Evolutionary conservation across 2,329 filamentous ascomycete genomes (phyloP).

Genomic region (Coniochaeta sp.): DNA sequence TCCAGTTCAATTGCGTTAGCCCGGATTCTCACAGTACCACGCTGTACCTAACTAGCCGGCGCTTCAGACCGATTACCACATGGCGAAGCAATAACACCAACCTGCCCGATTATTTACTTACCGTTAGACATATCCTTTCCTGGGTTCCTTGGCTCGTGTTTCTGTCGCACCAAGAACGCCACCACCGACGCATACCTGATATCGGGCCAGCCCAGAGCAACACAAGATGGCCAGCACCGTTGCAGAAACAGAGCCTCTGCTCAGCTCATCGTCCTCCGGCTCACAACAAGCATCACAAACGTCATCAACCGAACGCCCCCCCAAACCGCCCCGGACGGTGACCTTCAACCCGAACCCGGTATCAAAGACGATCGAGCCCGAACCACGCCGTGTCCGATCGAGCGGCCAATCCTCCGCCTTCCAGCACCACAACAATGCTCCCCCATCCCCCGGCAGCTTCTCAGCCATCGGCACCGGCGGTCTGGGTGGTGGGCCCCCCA

Average conservation of each 20-base stretch:
- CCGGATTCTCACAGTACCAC: neutral
- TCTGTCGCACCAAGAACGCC: neutral
- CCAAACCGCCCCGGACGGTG: constrained; percentile 54
- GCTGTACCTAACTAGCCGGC: neutral
- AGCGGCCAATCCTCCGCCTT: constrained; percentile 18
- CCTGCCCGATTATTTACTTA: neutral
- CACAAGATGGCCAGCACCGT: neutral
- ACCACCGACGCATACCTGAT: neutral
- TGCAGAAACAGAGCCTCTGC: neutral
- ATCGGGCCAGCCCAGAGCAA: neutral
- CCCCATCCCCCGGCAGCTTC: constrained; percentile 23
- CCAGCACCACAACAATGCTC: constrained; percentile 26
- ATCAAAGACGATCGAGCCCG: constrained; percentile 52
- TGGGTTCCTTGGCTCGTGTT: neutral
- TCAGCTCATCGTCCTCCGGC: neutral
- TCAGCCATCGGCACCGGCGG: constrained; percentile 34
- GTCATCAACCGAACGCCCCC: constrained; percentile 14
- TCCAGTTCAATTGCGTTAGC: neutral
- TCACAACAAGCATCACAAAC: neutral
- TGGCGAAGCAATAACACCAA: constrained; percentile 1
- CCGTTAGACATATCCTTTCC: neutral
- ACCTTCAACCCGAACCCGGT: constrained; percentile 70
- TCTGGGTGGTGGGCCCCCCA: constrained; percentile 39
- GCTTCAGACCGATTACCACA: neutral
- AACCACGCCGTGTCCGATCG: constrained; percentile 22